Conservation (phyloP, 164 flowering plant species). For the Vitis vinifera region DNA sequence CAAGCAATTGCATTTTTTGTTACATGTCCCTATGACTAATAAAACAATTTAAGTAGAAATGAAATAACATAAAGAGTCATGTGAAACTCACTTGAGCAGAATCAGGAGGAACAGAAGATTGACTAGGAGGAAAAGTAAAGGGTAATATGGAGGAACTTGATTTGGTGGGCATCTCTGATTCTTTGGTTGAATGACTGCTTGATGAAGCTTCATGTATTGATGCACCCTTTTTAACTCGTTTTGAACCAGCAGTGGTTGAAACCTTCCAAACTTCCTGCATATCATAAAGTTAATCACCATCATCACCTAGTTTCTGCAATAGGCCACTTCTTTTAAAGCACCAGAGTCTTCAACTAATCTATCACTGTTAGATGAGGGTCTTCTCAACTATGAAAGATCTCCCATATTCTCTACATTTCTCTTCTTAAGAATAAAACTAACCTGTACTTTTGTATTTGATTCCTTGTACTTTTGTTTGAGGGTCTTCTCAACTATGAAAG, state of each 20-base stretch:
- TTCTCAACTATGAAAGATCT: too few species aligned
- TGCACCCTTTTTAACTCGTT: constrained; percentile 72
- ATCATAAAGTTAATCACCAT: constrained; percentile 6
- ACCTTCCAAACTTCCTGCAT: constrained; percentile 97
- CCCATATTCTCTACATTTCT: too few species aligned
- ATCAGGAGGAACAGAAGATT: constrained; percentile 41
- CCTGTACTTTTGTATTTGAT: too few species aligned
- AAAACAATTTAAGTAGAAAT: neutral
- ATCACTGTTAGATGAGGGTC: constrained; percentile 52
- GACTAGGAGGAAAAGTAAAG: constrained; percentile 29
- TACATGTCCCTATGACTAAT: neutral
- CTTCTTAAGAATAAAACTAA: too few species aligned
- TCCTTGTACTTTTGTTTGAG: too few species aligned
- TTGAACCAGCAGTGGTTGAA: constrained; percentile 87
- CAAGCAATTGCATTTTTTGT: too few species aligned
- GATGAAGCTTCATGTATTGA: constrained; percentile 57
- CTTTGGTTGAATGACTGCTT: constrained; percentile 45
- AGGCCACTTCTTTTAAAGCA: neutral
- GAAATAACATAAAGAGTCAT: neutral
- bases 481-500: too few species aligned
- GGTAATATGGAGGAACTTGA: constrained; percentile 34
- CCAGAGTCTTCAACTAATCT: constrained; percentile 44
- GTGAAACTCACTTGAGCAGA: constrained; percentile 52
- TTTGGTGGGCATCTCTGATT: constrained; percentile 52
- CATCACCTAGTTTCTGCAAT: too few species aligned